Conservation (phyloP, 1,284 basidiomycete species). For the Sparassis latifolia region DNA sequence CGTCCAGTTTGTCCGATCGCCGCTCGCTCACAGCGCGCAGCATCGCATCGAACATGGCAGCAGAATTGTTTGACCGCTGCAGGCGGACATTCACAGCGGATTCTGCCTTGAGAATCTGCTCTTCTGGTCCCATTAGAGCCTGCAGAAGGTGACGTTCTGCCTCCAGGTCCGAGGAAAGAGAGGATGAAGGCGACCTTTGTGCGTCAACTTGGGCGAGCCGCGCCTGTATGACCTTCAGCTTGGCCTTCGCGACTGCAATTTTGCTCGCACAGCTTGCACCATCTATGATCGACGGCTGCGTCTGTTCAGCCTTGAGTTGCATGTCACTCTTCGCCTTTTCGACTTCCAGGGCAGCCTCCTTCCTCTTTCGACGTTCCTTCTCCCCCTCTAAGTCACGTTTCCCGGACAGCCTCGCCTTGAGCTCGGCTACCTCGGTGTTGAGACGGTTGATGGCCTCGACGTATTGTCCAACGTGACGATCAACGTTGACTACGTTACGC, state of each 20-base stretch:
- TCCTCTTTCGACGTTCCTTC: constrained; percentile 54
- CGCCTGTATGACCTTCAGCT: constrained; percentile 56
- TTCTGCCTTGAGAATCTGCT: constrained; percentile 55
- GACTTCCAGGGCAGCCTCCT: constrained; percentile 63
- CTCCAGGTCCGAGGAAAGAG: constrained; percentile 53
- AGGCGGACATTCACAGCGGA: constrained; percentile 57
- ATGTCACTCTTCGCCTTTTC: constrained; percentile 68
- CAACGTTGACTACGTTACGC: constrained; percentile 88
- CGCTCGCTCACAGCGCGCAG: constrained; percentile 77
- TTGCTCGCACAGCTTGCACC: constrained; percentile 75
- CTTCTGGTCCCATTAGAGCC: constrained; percentile 66
- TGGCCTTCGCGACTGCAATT: constrained; percentile 69
- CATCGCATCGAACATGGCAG: constrained; percentile 77
- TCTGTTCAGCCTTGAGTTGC: constrained; percentile 61
- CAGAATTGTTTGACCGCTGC: constrained; percentile 68
- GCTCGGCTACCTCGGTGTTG: constrained; percentile 76
- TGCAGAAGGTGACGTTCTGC: constrained; percentile 71
- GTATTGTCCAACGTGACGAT: constrained; percentile 89
- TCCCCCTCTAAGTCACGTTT: constrained; percentile 59
- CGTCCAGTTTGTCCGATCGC: constrained; percentile 74
- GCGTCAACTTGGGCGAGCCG: constrained; percentile 64
- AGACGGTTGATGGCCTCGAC: constrained; percentile 90
- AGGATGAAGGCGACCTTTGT: constrained; percentile 30
- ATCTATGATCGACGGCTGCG: constrained; percentile 62
- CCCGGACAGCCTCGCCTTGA: constrained; percentile 79